Evolutionary conservation across 1,284 basidiomycete genomes (phyloP), one percentile per base, ranked within the genome.

Genomic region (Apiotrichum mycotoxinovorans): DNA sequence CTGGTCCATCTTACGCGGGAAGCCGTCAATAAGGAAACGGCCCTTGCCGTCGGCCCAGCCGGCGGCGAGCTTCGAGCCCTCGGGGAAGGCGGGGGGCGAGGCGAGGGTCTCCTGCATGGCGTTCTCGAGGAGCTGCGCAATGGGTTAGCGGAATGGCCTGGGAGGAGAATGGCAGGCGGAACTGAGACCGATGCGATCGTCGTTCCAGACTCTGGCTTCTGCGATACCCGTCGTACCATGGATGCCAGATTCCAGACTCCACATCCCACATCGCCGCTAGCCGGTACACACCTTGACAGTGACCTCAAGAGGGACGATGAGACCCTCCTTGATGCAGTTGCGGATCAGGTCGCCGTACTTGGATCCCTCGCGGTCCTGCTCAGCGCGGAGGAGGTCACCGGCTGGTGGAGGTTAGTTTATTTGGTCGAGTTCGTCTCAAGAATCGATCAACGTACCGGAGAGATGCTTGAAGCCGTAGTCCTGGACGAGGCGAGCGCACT

Each of bases 1-100:
- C 79, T 99, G 96, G 76, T 98, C 96, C 91, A 98, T 93, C 82
- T 97, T 91, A 60, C 96, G 84, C 45, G 96, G 96, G 80, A 98
- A 98, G 4, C 96, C 96, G 67, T 99, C 96, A 65, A 99, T 87
- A 63, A 98, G 82, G 82, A 98, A 98, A 48, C 91, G 85, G 40
- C 89, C 90, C 58, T 81, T 81, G 41, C 87, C 90, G 50, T 84
- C 79, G 26, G 76, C 73, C 92, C 92, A 95, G 26, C 84, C 86
- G 15, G 44, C 46, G 17, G 57, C 42, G 26, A 65, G 52, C 14
- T 53, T 42, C 18, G 65, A 60, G 45, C 52, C 62, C 12, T 58
- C 60, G 25, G 63, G 57, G 48, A 67, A 62, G 2, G 64, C 40
- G 7, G 72, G 72, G 33, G 76, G 74, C 37, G 63, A 49, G 22